Evolutionary conservation across 148 eudicot species (phyloP), one percentile per base, ranked within the genome.

Genomic region (Rhododendron vialii): DNA sequence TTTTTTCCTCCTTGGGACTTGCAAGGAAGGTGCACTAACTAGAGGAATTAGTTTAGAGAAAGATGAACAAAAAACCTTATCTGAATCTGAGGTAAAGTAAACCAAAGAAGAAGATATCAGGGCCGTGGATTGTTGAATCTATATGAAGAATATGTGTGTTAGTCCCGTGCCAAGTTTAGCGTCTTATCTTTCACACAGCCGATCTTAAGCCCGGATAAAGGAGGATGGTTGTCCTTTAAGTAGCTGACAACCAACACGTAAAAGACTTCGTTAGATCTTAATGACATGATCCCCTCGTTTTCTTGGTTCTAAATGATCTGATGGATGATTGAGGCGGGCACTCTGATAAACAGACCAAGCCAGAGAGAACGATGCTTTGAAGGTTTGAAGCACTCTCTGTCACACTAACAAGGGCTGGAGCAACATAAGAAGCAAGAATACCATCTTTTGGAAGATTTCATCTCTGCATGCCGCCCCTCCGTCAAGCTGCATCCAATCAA

Each of bases 361-460:
- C 50, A 41, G 17, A 28, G 55, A 11, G 20, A 4, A 45, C 1
- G 51, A 38, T 51, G 50, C 80, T 38, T 78, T 15, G 82, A 80
- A 50, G 59, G 63, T 80, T 80, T 80, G 63, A 80, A 80, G 82
- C 38, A 51, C 82, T 50, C n/a, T 14, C 5, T 80, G 30, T 15
- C n/a, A 10, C 24, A 30, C 63, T 80, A 80, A 80, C 82, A 80
- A 80, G 82, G 51, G 41, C 33, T 80, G 53, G 82, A 80, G 61
- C 82, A 80, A 51, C 82, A 80, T 12, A 13, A 50, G 41, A 50
- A 80, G 63, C 63, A 80, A 28, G 61, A 80, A 50, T 50, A 80
- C 82, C 82, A 80, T 80, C 30, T 80, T 51, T 28, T 50, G 63
- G 82, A 80, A 80, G 63, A 48, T 80, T 80, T 50, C 51, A 8